Conservation (phyloP, 805 yeast genomes). For the Torulaspora quercuum region DNA sequence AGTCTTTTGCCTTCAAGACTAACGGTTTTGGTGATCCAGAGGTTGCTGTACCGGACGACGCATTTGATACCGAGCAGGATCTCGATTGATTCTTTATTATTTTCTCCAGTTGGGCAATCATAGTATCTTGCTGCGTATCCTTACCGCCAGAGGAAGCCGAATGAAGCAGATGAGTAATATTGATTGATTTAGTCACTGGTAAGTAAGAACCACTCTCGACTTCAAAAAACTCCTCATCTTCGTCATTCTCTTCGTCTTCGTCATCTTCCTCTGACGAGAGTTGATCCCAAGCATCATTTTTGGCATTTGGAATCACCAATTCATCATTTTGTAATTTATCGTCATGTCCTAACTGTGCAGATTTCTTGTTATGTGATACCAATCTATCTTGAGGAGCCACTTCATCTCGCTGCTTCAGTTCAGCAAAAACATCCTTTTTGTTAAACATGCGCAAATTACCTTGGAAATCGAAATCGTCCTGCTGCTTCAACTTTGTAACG, state of each 20-base stretch:
- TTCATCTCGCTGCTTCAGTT: constrained; percentile 62
- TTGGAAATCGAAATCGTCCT: constrained; percentile 79
- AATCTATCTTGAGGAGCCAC: constrained; percentile 58
- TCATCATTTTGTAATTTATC: constrained; percentile 64
- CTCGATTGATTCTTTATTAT: constrained; percentile 25
- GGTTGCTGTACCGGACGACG: constrained; percentile 8
- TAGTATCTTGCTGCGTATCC: constrained; percentile 13
- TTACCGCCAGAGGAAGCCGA: constrained; percentile 23
- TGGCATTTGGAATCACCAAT: constrained; percentile 56
- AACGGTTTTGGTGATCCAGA: constrained; percentile 13
- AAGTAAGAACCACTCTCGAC: constrained; percentile 25
- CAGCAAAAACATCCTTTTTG: constrained; percentile 73
- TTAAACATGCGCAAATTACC: constrained; percentile 79
- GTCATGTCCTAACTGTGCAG: constrained; percentile 27
- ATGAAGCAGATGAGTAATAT: constrained; percentile 36
- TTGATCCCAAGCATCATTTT: constrained; percentile 54
- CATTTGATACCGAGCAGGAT: constrained; percentile 17
- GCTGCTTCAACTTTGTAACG: constrained; percentile 44
- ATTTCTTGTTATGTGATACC: constrained; percentile 67
- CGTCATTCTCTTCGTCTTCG: constrained; percentile 20
- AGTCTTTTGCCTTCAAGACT: constrained; percentile 19
- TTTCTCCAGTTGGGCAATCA: constrained; percentile 23
- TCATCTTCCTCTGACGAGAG: constrained; percentile 22
- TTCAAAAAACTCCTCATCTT: constrained; percentile 23
- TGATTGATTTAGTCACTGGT: constrained; percentile 37